Base-by-base conservation (phyloP, 495 filamentous ascomycete species). In the Margaritispora aquatica region DNA sequence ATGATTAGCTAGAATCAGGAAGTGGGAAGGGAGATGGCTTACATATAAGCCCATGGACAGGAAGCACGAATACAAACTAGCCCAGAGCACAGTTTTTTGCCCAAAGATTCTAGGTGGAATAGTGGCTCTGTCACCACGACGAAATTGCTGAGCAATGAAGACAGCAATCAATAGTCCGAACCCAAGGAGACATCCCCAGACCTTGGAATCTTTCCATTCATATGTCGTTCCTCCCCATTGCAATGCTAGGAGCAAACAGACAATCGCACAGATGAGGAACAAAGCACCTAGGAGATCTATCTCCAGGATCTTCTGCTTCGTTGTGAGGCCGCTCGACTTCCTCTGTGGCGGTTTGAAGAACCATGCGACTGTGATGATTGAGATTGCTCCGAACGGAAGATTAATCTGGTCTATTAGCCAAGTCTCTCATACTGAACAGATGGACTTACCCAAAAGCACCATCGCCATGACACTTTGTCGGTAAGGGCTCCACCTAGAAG, bases 401-500 rank as follows among this genome's bases (percentile, higher is more conserved):
- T 87, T 88, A 56, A 89, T 84, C 62, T 86, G 46, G 41, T 4
- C 8, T 8, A 21, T 64, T 15, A 64, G 52, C 36, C 44, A 8
- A 26, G 22, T 29, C 34, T 26, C 20, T 38, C 26, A 29, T 13
- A 20, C 1, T 48, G 22, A 9, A 8, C 19, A 41, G 21, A 5
- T 2, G 17, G 29, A 34, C 55, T 48, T 54, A 62, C 55, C 60
- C 63, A 79, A 66, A 81, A 82, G 58, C 82, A 85, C 81, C 81
- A 86, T 50, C 82, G 70, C 83, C 81, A 85, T 9, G 74, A 73
- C 15, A 81, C 69, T 44, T 81, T 74, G 53, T 87, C 79, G 0
- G 87, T 89, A 51, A 90, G 82, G 0, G 79, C 76, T 23, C 86
- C 86, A 49, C 84, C 84, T 21, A 87, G 62, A 24, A 87, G 55